Base-by-base conservation (phyloP, 2,329 filamentous ascomycete genomes). In the Spiromastix sp. region DNA sequence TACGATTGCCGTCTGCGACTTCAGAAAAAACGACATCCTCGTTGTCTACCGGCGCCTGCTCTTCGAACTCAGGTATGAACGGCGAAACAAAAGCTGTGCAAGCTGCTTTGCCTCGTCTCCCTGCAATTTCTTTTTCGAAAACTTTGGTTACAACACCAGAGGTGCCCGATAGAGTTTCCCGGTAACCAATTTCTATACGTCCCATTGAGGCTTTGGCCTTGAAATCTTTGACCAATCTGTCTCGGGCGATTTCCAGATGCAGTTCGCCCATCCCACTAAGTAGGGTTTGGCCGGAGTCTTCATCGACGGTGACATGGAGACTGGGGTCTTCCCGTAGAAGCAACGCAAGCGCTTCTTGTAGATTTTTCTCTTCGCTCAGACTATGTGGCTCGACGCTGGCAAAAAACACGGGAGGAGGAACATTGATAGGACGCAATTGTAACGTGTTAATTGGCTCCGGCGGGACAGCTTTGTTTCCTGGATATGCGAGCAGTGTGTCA, bases 231-330 rank as follows among this genome's bases (percentile, higher is more conserved):
- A 91, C 77, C 7, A 98, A 74, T 28, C 87, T 76, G 57, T 96
- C 85, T 32, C 85, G 70, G 1, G 89, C 87, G 32, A 98, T 91
- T 49, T 98, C 91, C 1, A 98, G 70, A 58, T 98, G 91, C 18
- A 98, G 72, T 50, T 93, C 85, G 5, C 91, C 91, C 91, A 98
- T 96, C 3, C 91, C 91, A 35, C 87, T 87, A 1, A 98, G 70
- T 20, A 93, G 80, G 30, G 91, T 95, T 51, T 94, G 86, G 2
- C 91, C 91, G 1, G 85, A 87, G 55, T 95, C 91, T 42, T 89
- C 77, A 48, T 96, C 85, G 19, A 84, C 69, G 22, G 72, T 82
- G 54, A 93, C 83, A 38, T 91, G 77, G 15, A 98, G 66, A 56
- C 86, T 95, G 0, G 91, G 91, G 49, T 98, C 91, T 63, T 98